phyloP scores from a whole-genome alignment of 192 early-diverging fungal species.

The Linnemannia hyalina region DNA sequence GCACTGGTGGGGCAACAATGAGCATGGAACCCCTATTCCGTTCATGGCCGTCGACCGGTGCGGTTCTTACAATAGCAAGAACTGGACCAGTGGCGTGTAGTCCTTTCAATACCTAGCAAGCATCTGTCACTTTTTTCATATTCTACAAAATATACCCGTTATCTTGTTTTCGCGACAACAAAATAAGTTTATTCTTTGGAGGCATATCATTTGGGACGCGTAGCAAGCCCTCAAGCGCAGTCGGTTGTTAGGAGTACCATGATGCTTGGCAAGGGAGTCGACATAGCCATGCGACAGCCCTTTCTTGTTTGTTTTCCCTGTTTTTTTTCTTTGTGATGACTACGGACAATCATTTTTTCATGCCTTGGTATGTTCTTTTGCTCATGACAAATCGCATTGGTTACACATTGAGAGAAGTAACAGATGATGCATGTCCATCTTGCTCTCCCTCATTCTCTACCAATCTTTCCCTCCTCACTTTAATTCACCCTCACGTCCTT shows the following conservation, averaged over 20 bases:
- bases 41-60: constrained; percentile 17
- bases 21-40: not conserved
- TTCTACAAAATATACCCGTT: too few relatives aligned
- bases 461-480: not conserved
- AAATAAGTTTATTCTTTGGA: too few relatives aligned
- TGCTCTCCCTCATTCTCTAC: not conserved
- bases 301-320: not conserved
- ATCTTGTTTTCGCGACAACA: too few relatives aligned
- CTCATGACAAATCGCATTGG: not conserved
- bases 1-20: constrained; percentile 10
- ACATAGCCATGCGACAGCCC: not conserved
- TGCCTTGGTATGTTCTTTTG: not conserved
- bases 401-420: not conserved
- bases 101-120: not conserved
- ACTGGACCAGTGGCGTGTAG: constrained; percentile 11
- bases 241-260: too few relatives aligned
- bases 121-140: too few relatives aligned
- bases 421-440: not conserved
- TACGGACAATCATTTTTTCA: not conserved
- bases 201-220: too few relatives aligned
- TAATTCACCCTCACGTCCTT: not conserved
- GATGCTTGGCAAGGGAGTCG: too few relatives aligned
- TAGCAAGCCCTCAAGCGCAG: too few relatives aligned
- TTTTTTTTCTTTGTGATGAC: not conserved
- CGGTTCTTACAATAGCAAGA: not conserved